Percentiles rank a stretch among this genome's conserved stretches.
Evolutionary conservation across 2,329 filamentous ascomycete genomes (phyloP).

Genomic region (Lecanosticta acicola): DNA sequence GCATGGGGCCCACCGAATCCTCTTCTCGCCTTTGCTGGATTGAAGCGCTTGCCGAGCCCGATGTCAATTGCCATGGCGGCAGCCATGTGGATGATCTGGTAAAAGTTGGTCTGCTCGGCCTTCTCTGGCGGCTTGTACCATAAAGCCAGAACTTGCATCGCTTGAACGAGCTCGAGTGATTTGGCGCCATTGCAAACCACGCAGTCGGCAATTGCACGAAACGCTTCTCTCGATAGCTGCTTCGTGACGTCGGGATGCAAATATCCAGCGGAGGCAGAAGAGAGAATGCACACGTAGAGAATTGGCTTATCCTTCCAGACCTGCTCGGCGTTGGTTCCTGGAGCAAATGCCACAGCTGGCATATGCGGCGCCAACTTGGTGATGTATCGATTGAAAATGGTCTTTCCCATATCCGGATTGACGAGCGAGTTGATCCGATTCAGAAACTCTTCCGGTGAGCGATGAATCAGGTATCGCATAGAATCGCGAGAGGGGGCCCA

Average conservation of each 20-base stretch:
- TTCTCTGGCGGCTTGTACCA: constrained; percentile 83
- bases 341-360: constrained; percentile 54
- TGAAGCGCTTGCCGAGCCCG: constrained; percentile 59
- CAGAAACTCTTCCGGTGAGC: constrained; percentile 27
- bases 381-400: constrained; percentile 54
- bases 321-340: constrained; percentile 49
- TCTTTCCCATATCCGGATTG: constrained; percentile 46
- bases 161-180: constrained; percentile 75
- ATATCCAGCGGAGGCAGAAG: constrained; percentile 47
- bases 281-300: constrained; percentile 54
- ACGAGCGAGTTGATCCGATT: constrained; percentile 44
- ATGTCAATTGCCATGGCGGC: constrained; percentile 79
- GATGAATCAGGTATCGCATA: constrained; percentile 22
- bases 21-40: constrained; percentile 34
- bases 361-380: constrained; percentile 51
- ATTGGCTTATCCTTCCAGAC: constrained; percentile 55
- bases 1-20: constrained; percentile 32
- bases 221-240: constrained; percentile 61
- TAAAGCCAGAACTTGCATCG: constrained; percentile 66
- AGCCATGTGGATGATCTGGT: constrained; percentile 76
- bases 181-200: constrained; percentile 73
- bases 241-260: constrained; percentile 54
- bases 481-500: constrained; percentile 18
- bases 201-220: constrained; percentile 67
- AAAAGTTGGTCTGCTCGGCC: constrained; percentile 83